Conservation (phyloP, 2,329 filamentous ascomycete genomes). For the Colletotrichum viniferum region DNA sequence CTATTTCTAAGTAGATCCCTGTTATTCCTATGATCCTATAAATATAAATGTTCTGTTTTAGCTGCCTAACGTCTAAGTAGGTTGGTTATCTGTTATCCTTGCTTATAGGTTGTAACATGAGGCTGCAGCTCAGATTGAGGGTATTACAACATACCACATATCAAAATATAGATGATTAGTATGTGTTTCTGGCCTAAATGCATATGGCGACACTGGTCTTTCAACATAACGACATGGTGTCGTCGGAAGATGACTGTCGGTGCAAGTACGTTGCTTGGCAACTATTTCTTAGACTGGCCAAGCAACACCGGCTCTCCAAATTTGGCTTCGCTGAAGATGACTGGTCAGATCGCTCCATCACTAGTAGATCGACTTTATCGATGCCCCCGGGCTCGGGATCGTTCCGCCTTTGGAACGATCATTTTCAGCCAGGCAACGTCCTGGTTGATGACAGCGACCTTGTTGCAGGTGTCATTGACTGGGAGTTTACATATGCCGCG, state of each 20-base stretch:
- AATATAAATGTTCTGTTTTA: too few species aligned
- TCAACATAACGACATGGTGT: slow-evolving; percentile 37
- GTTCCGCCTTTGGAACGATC: slow-evolving; percentile 35
- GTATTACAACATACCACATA: too few species aligned
- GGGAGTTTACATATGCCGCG: slow-evolving; percentile 42
- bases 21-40: too few species aligned
- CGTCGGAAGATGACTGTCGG: slow-evolving; percentile 30
- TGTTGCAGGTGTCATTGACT: slow-evolving; percentile 41
- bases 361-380: background rate
- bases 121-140: too few species aligned
- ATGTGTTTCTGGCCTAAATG: slow-evolving; percentile 36
- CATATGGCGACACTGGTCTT: slow-evolving; percentile 36
- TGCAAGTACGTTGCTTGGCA: background rate
- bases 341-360: background rate
- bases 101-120: too few species aligned
- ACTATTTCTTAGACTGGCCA: background rate
- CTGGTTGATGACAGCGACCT: slow-evolving; percentile 31
- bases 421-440: slow-evolving; percentile 35
- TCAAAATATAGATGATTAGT: slow-evolving; percentile 33
- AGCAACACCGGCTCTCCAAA: background rate
- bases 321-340: background rate
- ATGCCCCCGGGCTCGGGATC: background rate
- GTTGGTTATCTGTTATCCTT: too few species aligned
- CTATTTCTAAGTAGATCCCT: too few species aligned
- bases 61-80: too few species aligned